Conservation (phyloP, 305 asterid genomes). For the Salvia sclarea region DNA sequence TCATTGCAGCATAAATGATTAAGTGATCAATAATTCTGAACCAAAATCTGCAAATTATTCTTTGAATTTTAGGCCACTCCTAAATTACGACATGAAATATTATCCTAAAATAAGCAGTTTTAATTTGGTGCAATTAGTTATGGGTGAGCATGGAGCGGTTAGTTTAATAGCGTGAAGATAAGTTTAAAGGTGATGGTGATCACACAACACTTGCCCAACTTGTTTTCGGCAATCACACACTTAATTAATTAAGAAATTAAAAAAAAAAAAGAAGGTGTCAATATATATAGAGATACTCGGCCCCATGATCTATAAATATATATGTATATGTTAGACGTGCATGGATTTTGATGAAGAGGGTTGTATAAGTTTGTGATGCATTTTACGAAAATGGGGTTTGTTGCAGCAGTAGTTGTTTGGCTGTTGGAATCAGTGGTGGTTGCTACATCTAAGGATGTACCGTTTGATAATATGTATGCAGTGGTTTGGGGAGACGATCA, state of each 20-base stretch:
- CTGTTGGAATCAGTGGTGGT: neutral
- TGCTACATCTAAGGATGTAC: constrained; percentile 25
- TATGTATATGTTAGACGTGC: neutral
- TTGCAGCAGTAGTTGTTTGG: constrained; percentile 11
- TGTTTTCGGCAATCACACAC: constrained; percentile 13
- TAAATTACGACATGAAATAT: constrained; percentile 3
- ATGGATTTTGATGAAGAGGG: neutral
- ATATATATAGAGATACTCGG: no score
- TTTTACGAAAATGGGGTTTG: constrained; percentile 35
- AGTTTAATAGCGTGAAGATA: constrained; percentile 37
- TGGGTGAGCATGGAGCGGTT: constrained; percentile 41
- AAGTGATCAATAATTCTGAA: neutral
- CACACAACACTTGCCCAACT: constrained; percentile 45
- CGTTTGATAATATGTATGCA: constrained; percentile 44
- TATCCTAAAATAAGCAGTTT: constrained; percentile 22
- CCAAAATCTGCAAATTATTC: constrained; percentile 20
- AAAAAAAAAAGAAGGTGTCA: neutral
- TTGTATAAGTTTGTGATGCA: neutral
- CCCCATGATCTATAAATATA: no score
- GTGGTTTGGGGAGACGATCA: constrained; percentile 53
- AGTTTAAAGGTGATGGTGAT: constrained; percentile 30
- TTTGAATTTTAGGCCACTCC: constrained; percentile 23
- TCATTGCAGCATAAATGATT: neutral
- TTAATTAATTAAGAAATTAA: no score
- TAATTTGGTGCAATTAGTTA: constrained; percentile 30